Conservation (phyloP, 2,329 filamentous ascomycete species). For the Claviceps africana region DNA sequence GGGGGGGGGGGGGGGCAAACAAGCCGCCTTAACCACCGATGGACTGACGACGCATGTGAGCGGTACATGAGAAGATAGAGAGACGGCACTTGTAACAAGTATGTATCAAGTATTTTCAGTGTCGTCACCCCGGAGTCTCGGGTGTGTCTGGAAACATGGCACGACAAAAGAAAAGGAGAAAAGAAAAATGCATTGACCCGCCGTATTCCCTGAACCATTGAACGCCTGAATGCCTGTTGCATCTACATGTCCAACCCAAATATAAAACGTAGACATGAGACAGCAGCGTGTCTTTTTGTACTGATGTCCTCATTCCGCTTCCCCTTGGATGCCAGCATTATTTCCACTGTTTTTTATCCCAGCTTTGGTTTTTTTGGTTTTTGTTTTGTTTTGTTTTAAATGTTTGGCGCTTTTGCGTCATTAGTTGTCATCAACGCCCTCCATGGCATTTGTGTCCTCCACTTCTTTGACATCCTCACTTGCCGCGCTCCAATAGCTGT, state of each 20-base stretch:
- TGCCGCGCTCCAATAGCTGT: constrained; percentile 48
- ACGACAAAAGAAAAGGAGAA: constrained; percentile 6
- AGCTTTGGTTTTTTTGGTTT: too few species aligned
- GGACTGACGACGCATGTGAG: neutral
- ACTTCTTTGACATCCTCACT: constrained; percentile 44
- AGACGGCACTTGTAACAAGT: neutral
- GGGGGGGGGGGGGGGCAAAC: too few species aligned
- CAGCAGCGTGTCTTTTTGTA: neutral
- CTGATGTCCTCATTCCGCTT: neutral
- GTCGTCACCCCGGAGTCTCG: constrained; percentile 13
- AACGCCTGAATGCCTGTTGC: constrained; percentile 17
- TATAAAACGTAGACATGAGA: constrained; percentile 5
- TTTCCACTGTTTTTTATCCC: neutral
- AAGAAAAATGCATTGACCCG: constrained; percentile 16
- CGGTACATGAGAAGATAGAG: neutral
- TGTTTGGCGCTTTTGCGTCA: neutral
- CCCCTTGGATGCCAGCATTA: constrained; percentile 4
- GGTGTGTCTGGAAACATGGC: constrained; percentile 6
- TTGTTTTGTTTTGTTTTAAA: neutral
- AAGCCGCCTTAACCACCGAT: neutral
- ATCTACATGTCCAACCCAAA: neutral
- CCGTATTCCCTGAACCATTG: constrained; percentile 17
- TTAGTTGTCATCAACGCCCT: constrained; percentile 18
- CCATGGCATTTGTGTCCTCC: constrained; percentile 25
- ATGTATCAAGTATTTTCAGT: constrained; percentile 5